Evolutionary conservation across 371 early-diverging fungal species (phyloP), one percentile per base, ranked within the genome.

Genomic region (Polyrhizophydium stewartii): DNA sequence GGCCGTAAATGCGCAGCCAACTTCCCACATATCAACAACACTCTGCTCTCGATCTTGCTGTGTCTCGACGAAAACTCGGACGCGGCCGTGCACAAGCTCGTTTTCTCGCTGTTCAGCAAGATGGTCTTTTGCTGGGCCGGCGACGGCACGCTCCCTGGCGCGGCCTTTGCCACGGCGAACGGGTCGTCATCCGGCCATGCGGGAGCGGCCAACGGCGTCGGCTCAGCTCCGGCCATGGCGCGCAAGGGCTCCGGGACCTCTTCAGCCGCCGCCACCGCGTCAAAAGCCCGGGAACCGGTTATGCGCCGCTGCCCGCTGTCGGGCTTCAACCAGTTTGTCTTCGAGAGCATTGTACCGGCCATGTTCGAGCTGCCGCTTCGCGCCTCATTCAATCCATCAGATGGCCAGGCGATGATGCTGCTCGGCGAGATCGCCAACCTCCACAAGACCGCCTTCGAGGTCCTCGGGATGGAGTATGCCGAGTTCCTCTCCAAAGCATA

Each of bases 331-430:
- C 85, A 84, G 55, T 92, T 94, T 73, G 85, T 92, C 41, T 90
- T 88, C 68, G 86, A 88, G 58, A 83, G 85, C 46, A 85, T 92
- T 27, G 67, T 92, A 19, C 88, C 89, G 25, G 75, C 84, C 51
- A 83, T 89, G 35, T 94, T 96, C 62, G 86, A 89, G 60, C 85
- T 93, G 24, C 93, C 94, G 0, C 82, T 90, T 75, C 85, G 86
- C 37, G 62, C 85, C 5, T 78, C 74, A 21, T 96, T 94, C 73
- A 84, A 89, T 65, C 65, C 88, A 27, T 68, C 82, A 19, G 94
- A 94, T 68, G 95, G 90, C 13, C 90, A 92, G 71, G 78, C 89
- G 1, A 70, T 85, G 53, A 63, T 92, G 75, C 89, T 92, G 0
- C 80, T 96, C 67, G 82, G 85, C 17, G 95, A 96, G 72, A 87